phyloP scores from a whole-genome alignment of 164 flowering plant species.

The Dillenia turbinata region DNA sequence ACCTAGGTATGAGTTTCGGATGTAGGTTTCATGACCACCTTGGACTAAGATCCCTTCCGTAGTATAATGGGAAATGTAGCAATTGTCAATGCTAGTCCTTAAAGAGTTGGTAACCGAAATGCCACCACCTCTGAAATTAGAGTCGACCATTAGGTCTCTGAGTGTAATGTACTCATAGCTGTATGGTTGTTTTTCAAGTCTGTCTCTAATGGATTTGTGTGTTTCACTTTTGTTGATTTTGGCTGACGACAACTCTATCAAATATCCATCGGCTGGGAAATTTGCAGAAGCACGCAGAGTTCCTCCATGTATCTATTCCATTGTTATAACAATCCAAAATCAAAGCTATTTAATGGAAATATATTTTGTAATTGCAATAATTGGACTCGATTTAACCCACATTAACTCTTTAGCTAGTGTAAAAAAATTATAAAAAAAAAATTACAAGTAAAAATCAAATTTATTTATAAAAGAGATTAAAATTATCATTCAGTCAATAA shows the following conservation, averaged over 20 bases:
- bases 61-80: slow-evolving; percentile 74
- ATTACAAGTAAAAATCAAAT: no score
- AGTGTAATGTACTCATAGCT: slow-evolving; percentile 64
- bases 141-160: slow-evolving; percentile 62
- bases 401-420: no score
- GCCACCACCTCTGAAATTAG: slow-evolving; percentile 70
- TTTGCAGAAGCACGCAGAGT: slow-evolving; percentile 61
- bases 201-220: slow-evolving; percentile 6
- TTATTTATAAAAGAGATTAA: no score
- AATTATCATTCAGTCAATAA: no score
- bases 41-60: slow-evolving; percentile 53
- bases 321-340: not conserved
- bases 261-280: slow-evolving; percentile 60
- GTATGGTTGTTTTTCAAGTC: slow-evolving; percentile 20
- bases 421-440: no score
- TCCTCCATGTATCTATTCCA: slow-evolving; percentile 79
- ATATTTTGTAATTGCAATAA: no score
- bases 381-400: no score
- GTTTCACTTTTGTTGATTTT: not conserved
- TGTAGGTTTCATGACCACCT: slow-evolving; percentile 76
- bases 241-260: slow-evolving; percentile 53
- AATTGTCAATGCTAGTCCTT: slow-evolving; percentile 69
- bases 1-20: slow-evolving; percentile 76
- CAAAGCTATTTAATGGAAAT: not conserved
- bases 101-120: slow-evolving; percentile 62